Evolutionary conservation across 495 filamentous ascomycete species (phyloP), one percentile per base, ranked within the genome.

Genomic region (Peziza echinospora): DNA sequence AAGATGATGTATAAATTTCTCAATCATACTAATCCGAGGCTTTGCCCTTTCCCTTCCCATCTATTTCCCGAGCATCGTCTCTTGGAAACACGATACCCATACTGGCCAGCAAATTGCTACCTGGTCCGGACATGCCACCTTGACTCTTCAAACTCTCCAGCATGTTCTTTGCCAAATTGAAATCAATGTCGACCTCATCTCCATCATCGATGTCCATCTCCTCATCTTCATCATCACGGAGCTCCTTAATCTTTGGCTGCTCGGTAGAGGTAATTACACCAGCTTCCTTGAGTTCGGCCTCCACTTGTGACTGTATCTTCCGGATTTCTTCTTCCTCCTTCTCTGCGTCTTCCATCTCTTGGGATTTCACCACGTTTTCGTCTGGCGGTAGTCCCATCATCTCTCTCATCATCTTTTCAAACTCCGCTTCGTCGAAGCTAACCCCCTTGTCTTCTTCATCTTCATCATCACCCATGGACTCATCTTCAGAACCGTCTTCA

Each of bases 81-180:
- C 80, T 67, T 0, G 86, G 86, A 49, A 93, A 63, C 26, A 70
- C 64, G 51, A 93, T 65, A 23, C 83, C 82, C 82, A 93, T 77
- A 67, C 84, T 70, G 3, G 76, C 77, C 52, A 96, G 67, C 48
- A 96, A 60, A 59, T 92, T 94, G 1, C 86, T 78, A 3, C 77
- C 78, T 1, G 87, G 87, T 0, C 87, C 87, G 10, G 84, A 66
- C 63, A 79, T 70, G 28, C 87, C 87, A 5, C 65, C 82, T 58
- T 94, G 86, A 23, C 77, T 76, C 53, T 92, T 89, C 56, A 96
- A 83, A 56, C 79, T 82, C 63, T 93, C 81, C n/a, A 94, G 65
- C 21, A 94, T 61, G 56, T 93, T 94, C 58, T 82, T 84, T 26
- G 82, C 86, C 5, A 97, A 71, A 43, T 86, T 84, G 57, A 82